Percentiles rank a stretch among this genome's conserved stretches.
Conservation (phyloP, 176 grass and related monocot species). For the Musa itinerans region DNA sequence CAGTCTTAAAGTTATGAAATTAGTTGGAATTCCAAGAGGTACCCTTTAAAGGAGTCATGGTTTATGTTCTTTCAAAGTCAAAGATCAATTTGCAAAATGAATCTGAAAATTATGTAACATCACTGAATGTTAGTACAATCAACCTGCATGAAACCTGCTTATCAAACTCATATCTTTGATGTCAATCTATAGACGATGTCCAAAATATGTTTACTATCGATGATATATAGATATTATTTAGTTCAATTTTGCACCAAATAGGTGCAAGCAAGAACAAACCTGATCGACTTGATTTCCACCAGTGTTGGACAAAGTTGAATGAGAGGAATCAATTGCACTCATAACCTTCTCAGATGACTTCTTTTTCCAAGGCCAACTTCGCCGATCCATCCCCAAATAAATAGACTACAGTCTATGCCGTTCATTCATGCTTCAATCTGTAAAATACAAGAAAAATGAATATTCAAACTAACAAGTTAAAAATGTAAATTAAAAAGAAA, state of each 20-base stretch:
- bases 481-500: too few relatives aligned
- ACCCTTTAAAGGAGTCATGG: too few relatives aligned
- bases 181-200: not conserved
- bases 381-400: slow-evolving; percentile 8
- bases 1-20: too few relatives aligned
- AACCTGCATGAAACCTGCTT: not conserved
- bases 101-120: too few relatives aligned
- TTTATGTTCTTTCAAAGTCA: too few relatives aligned
- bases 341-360: slow-evolving; percentile 13
- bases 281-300: slow-evolving; percentile 9
- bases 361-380: slow-evolving; percentile 27
- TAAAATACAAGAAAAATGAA: not conserved
- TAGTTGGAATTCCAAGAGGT: too few relatives aligned
- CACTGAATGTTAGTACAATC: not conserved
- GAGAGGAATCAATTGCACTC: not conserved
- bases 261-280: not conserved
- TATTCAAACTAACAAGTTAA: not conserved
- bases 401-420: not conserved
- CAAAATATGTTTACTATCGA: not conserved
- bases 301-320: not conserved
- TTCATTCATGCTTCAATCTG: not conserved
- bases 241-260: not conserved
- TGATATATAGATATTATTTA: not conserved
- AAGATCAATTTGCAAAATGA: too few relatives aligned
- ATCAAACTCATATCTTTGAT: not conserved